Conservation (phyloP, 495 filamentous ascomycete genomes). For the Penicillium flavigenum region DNA sequence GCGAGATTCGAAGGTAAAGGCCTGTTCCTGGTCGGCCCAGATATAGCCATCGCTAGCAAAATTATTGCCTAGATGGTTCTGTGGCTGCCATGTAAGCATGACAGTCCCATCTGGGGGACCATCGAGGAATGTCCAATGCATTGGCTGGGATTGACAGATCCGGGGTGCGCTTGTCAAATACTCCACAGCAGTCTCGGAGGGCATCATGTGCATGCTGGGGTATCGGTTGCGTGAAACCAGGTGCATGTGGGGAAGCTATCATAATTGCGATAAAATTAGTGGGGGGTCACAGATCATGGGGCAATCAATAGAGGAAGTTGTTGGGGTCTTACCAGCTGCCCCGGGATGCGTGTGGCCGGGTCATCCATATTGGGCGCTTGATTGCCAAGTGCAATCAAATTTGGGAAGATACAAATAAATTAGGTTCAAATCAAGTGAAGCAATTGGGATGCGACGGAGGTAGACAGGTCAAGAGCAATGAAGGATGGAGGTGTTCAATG, state of each 20-base stretch:
- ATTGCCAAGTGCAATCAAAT: slow-evolving; percentile 11
- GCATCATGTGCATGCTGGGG: slow-evolving; percentile 62
- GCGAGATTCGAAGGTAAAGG: slow-evolving; percentile 64
- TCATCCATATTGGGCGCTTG: slow-evolving; percentile 55
- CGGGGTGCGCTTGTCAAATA: slow-evolving; percentile 78
- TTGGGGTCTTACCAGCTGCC: slow-evolving; percentile 54
- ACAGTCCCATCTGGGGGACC: slow-evolving; percentile 76
- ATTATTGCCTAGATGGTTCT: slow-evolving; percentile 59
- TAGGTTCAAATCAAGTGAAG: slow-evolving; percentile 21
- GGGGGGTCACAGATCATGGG: slow-evolving; percentile 10
- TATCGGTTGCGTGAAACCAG: slow-evolving; percentile 75
- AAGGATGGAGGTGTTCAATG: slow-evolving; percentile 26
- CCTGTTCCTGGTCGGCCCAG: slow-evolving; percentile 78
- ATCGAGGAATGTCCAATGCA: slow-evolving; percentile 90
- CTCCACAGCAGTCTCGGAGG: slow-evolving; percentile 67
- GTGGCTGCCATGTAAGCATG: slow-evolving; percentile 83
- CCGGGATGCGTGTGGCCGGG: slow-evolving; percentile 61
- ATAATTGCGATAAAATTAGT: slow-evolving; percentile 23
- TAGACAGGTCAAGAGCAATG: slow-evolving; percentile 14
- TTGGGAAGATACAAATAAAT: slow-evolving; percentile 1
- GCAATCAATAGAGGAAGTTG: slow-evolving; percentile 5
- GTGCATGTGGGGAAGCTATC: slow-evolving; percentile 81
- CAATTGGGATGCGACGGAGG: slow-evolving; percentile 14
- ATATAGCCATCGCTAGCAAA: slow-evolving; percentile 90
- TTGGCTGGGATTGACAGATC: slow-evolving; percentile 69